Percentiles rank a stretch among this genome's conserved stretches.
Evolutionary conservation across 108 stramenopile genomes (phyloP).

Genomic region (Pseudonitzschia multiseries): DNA sequence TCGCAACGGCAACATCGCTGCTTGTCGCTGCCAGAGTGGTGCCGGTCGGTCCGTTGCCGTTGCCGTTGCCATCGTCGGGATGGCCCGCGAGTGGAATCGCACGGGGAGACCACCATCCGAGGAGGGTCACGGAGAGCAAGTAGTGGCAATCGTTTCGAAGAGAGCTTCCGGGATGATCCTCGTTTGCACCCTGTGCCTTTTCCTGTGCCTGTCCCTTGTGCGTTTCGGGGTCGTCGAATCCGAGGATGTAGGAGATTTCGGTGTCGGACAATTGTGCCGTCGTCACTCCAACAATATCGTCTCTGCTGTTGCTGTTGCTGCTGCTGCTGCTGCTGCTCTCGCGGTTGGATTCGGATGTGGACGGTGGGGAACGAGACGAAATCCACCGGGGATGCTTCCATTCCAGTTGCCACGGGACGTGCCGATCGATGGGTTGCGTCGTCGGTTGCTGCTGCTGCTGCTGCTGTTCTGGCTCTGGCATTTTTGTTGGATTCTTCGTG

Average conservation of each 20-base stretch:
- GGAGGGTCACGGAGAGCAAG: conserved; percentile 9
- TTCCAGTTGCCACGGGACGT: conserved; percentile 17
- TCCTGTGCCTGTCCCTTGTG: not conserved
- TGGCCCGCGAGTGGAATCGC: too few species aligned
- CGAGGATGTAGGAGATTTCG: conserved; percentile 2
- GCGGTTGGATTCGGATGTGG: not conserved
- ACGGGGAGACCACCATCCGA: not conserved
- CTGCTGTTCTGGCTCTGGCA: too few species aligned
- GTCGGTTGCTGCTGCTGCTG: not conserved
- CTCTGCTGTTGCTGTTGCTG: not conserved
- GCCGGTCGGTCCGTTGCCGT: too few species aligned
- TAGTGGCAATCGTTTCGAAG: not conserved
- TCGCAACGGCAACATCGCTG: not conserved
- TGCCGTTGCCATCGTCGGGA: not conserved
- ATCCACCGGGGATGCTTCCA: conserved; percentile 17
- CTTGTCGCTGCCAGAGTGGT: not conserved
- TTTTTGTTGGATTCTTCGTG: too few species aligned
- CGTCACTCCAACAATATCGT: conserved; percentile 1
- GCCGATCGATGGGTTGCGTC: not conserved
- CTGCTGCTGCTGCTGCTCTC: not conserved
- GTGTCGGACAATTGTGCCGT: not conserved
- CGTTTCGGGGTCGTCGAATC: not conserved
- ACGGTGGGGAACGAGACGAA: not conserved
- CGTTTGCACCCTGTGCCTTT: not conserved
- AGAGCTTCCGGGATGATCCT: too few species aligned